A percentile compares a stretch with the other conserved stretches of the same genome.
Evolutionary conservation across 2,329 filamentous ascomycete species (phyloP).

Genomic region (Aspergillus chevalieri): DNA sequence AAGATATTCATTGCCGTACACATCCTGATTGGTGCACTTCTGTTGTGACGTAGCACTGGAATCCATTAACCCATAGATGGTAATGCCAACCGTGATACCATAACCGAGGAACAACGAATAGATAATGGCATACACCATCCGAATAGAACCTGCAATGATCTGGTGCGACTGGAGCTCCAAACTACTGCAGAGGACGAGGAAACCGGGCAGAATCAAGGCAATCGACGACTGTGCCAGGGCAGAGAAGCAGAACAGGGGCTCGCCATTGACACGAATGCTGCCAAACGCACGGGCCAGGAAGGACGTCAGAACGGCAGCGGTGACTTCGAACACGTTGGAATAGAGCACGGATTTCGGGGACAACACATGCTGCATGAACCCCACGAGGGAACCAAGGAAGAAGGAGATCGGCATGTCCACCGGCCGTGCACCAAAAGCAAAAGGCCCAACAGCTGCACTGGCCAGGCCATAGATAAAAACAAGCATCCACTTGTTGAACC

Average conservation of each 20-base stretch:
- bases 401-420: conserved; percentile 75
- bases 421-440: conserved; percentile 67
- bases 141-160: conserved; percentile 61
- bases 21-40: conserved; percentile 34
- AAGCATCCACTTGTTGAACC: conserved; percentile 47
- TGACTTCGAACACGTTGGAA: conserved; percentile 59
- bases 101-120: conserved; percentile 64
- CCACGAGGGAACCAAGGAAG: conserved; percentile 65
- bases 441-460: conserved; percentile 67
- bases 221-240: conserved; percentile 63
- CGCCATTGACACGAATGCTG: conserved; percentile 46
- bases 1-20: conserved; percentile 26
- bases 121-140: conserved; percentile 64
- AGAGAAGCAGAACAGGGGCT: conserved; percentile 60
- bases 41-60: conserved; percentile 42
- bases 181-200: conserved; percentile 51
- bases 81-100: conserved; percentile 59
- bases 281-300: conserved; percentile 62
- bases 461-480: conserved; percentile 68
- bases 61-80: conserved; percentile 55
- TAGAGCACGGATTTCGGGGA: conserved; percentile 66
- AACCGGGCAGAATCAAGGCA: conserved; percentile 62
- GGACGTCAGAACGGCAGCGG: conserved; percentile 57
- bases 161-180: conserved; percentile 61
- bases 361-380: conserved; percentile 65